Evolutionary conservation across 192 early-diverging fungal species (phyloP).

Genomic region (Physocladia obscura): DNA sequence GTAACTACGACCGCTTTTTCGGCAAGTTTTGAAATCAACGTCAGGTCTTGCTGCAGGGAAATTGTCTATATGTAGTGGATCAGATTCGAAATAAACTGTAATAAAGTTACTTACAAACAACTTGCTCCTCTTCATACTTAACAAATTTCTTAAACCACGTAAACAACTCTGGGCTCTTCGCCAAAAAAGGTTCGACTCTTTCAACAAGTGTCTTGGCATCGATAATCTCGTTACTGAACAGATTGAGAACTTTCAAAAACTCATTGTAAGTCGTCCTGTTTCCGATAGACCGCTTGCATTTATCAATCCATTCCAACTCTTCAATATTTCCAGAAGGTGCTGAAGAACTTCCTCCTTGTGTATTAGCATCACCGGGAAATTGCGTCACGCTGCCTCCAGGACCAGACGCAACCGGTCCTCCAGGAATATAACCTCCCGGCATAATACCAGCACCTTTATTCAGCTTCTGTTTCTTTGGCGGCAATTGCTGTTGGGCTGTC

Average conservation of each 20-base stretch:
- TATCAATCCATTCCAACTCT: constrained; percentile 93
- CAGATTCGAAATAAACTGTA: neutral
- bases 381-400: neutral
- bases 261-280: constrained; percentile 91
- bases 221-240: constrained; percentile 92
- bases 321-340: constrained; percentile 48
- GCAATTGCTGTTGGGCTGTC: constrained; percentile 4
- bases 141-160: constrained; percentile 92
- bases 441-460: too few species aligned
- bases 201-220: constrained; percentile 82
- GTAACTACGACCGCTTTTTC: constrained; percentile 73
- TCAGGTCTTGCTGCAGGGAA: constrained; percentile 59
- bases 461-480: constrained; percentile 36
- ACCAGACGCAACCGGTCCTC: constrained; percentile 5
- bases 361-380: constrained; percentile 9
- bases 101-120: constrained; percentile 48
- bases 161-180: constrained; percentile 80
- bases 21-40: constrained; percentile 61
- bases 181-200: constrained; percentile 81
- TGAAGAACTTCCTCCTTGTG: neutral
- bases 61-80: constrained; percentile 51
- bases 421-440: constrained; percentile 18
- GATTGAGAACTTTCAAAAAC: constrained; percentile 92
- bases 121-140: constrained; percentile 76
- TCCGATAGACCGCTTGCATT: constrained; percentile 80